Evolutionary conservation across 768 basidiomycete genomes (phyloP).

Genomic region (Ramaria rubella): DNA sequence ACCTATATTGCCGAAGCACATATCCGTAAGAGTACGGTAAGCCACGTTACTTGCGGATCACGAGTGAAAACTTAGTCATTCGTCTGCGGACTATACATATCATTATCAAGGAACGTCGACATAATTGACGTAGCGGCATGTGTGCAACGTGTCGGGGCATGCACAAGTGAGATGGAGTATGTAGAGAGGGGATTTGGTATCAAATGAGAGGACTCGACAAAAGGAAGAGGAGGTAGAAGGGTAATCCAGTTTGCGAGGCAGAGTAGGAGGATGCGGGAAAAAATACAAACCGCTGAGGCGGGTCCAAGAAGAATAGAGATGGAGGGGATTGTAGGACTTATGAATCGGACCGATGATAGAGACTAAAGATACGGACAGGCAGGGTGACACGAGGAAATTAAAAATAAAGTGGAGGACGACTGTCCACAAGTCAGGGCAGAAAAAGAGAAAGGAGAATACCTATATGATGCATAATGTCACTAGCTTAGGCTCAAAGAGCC

Average conservation of each 20-base stretch:
- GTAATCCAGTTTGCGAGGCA: neutral
- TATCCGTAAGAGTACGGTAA: no score
- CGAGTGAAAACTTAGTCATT: no score
- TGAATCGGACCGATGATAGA: neutral
- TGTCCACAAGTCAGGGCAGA: neutral
- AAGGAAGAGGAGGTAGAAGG: neutral
- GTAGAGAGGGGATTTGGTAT: no score
- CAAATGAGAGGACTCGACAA: neutral
- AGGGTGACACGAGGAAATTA: neutral
- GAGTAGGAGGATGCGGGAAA: neutral
- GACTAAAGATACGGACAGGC: neutral
- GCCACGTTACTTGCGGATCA: no score
- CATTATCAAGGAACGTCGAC: no score
- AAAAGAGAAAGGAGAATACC: neutral
- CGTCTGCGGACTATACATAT: no score
- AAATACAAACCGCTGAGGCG: neutral
- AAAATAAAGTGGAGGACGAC: neutral
- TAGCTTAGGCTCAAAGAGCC: neutral
- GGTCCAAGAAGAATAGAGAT: neutral
- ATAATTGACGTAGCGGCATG: no score
- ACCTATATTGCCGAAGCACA: no score
- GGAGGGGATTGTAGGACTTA: neutral
- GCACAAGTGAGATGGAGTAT: no score
- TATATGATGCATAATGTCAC: neutral
- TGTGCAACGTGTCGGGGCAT: no score